Conservation (phyloP, 1,139 yeast species). For the Suhomyces yuchorum region DNA sequence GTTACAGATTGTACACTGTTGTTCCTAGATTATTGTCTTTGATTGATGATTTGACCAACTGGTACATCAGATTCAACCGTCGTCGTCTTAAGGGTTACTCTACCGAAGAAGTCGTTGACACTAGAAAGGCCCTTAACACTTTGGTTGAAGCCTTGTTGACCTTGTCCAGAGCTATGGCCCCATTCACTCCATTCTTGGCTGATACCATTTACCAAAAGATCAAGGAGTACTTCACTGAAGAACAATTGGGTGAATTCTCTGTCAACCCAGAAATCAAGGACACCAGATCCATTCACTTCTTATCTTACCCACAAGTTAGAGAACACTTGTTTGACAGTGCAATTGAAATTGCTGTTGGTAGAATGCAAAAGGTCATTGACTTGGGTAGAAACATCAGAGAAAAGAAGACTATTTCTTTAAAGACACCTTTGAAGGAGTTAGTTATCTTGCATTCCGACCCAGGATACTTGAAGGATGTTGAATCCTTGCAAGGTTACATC, state of each 20-base stretch:
- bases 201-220: slow-evolving; percentile 86
- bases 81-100: slow-evolving; percentile 88
- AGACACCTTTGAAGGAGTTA: slow-evolving; percentile 89
- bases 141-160: slow-evolving; percentile 87
- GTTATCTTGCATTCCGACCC: slow-evolving; percentile 83
- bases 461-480: slow-evolving; percentile 74
- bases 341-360: slow-evolving; percentile 80
- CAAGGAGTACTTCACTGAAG: slow-evolving; percentile 58
- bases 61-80: slow-evolving; percentile 99
- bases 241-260: slow-evolving; percentile 47
- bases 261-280: slow-evolving; percentile 53
- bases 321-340: slow-evolving; percentile 76
- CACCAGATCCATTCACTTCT: slow-evolving; percentile 86
- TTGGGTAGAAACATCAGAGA: slow-evolving; percentile 96
- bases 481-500: slow-evolving; percentile 75
- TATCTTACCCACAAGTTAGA: slow-evolving; percentile 85
- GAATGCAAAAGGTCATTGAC: slow-evolving; percentile 98
- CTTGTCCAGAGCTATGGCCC: slow-evolving; percentile 95
- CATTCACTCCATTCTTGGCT: slow-evolving; percentile 94
- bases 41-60: slow-evolving; percentile 94
- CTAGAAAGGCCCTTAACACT: slow-evolving; percentile 84
- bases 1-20: slow-evolving; percentile 90
- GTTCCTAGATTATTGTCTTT: slow-evolving; percentile 87
- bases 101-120: slow-evolving; percentile 79
- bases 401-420: slow-evolving; percentile 88